Evolutionary conservation across 768 basidiomycete species (phyloP).

Genomic region (Rhodotorula babjevae): DNA sequence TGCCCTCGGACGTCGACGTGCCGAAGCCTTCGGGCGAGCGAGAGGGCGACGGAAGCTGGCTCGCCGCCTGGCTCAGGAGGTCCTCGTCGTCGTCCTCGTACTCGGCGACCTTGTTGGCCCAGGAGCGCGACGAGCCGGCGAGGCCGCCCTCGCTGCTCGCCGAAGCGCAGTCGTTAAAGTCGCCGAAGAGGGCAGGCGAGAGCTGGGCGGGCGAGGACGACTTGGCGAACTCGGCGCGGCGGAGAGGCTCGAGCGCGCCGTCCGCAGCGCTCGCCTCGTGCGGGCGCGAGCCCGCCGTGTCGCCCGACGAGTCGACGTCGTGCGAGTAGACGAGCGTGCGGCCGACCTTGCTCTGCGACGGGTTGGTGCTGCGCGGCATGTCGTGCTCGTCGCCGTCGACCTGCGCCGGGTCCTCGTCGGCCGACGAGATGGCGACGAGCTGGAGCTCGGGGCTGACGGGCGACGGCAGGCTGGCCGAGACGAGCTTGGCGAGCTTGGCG

Average conservation of each 20-base stretch:
- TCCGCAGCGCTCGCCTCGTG: no score
- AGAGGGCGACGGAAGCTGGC: slow-evolving; percentile 27
- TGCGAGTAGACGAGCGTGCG: neutral
- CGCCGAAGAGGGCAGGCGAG: no score
- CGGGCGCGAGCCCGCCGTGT: neutral
- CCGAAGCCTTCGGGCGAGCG: neutral
- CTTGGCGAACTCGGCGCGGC: no score
- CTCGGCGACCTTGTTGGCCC: no score
- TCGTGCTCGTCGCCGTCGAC: neutral
- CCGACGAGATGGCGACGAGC: neutral
- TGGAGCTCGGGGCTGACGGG: slow-evolving; percentile 21
- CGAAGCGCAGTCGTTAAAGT: no score
- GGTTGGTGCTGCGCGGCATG: neutral
- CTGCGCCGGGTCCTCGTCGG: no score
- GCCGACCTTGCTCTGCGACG: neutral
- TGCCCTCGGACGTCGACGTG: no score
- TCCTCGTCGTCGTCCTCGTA: neutral
- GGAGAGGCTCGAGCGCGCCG: no score
- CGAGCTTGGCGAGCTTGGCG: neutral
- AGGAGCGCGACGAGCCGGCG: no score
- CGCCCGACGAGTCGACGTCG: no score
- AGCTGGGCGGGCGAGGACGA: no score
- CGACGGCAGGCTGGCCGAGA: slow-evolving; percentile 1
- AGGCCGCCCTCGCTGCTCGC: no score
- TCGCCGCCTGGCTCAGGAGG: neutral